A percentile compares a stretch with the other conserved stretches of the same genome.
Evolutionary conservation across 2,329 filamentous ascomycete species (phyloP).

Genomic region (Nannizziopsis arthrosporioides): DNA sequence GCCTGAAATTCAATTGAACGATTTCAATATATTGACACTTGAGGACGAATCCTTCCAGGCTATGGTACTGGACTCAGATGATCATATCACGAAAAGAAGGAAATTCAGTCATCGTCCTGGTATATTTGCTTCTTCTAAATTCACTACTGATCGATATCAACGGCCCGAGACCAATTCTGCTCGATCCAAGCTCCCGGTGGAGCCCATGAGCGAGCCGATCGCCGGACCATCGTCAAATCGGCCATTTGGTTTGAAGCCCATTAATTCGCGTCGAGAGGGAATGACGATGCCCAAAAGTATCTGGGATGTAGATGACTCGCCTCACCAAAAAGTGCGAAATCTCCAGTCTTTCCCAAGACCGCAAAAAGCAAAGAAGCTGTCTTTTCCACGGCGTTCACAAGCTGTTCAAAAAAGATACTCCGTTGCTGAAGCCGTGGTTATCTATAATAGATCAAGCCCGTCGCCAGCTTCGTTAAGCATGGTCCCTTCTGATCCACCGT

Average conservation of each 20-base stretch:
- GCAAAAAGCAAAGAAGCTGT: not conserved
- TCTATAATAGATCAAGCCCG: constrained; percentile 10
- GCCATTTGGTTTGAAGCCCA: not conserved
- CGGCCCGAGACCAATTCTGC: not conserved
- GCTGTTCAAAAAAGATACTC: not conserved
- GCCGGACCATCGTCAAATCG: not conserved
- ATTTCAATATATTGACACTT: constrained; percentile 27
- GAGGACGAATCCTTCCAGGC: constrained; percentile 32
- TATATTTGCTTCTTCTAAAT: constrained; percentile 9
- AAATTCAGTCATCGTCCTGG: constrained; percentile 26
- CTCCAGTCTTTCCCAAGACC: not conserved
- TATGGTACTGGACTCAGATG: constrained; percentile 25
- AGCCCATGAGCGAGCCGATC: not conserved
- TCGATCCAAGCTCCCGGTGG: not conserved
- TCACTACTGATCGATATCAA: not conserved
- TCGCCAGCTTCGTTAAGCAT: constrained; percentile 8
- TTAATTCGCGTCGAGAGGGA: not conserved
- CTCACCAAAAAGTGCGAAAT: constrained; percentile 17
- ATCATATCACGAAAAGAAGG: constrained; percentile 28
- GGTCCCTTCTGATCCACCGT: constrained; percentile 6
- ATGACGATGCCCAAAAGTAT: constrained; percentile 16
- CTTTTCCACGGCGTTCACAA: not conserved
- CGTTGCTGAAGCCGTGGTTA: constrained; percentile 10
- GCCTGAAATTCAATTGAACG: constrained; percentile 21
- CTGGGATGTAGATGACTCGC: constrained; percentile 29